Percentiles rank a stretch among this genome's conserved stretches.
Conservation (phyloP, 345 rosid species). For the Excoecaria cochinchinensis region DNA sequence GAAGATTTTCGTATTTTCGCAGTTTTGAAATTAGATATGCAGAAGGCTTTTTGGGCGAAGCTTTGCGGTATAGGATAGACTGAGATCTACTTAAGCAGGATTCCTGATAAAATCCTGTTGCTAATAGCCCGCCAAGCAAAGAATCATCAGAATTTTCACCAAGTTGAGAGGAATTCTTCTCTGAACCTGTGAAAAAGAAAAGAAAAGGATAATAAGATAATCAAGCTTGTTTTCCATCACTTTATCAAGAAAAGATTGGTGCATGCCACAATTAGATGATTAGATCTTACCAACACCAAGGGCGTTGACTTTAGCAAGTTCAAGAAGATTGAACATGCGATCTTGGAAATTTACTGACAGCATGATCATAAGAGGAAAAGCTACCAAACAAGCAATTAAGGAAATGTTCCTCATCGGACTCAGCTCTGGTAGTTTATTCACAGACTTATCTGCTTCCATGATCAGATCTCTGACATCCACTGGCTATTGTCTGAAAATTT, state of each 20-base stretch:
- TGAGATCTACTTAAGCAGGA: slow-evolving; percentile 19
- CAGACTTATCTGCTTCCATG: too few relatives aligned
- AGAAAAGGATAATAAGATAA: not conserved
- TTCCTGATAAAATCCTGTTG: slow-evolving; percentile 13
- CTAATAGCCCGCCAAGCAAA: slow-evolving; percentile 11
- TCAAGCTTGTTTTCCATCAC: not conserved
- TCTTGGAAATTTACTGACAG: not conserved
- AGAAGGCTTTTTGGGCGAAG: slow-evolving; percentile 12
- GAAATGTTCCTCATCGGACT: not conserved
- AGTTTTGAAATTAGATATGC: slow-evolving; percentile 13
- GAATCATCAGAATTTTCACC: not conserved
- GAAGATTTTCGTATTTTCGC: slow-evolving; percentile 23
- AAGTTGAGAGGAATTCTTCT: not conserved
- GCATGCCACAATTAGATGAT: not conserved
- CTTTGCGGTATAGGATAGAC: slow-evolving; percentile 11
- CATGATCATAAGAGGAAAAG: not conserved
- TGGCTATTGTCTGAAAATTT: too few relatives aligned
- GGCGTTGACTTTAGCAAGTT: not conserved
- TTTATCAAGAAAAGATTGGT: not conserved
- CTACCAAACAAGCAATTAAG: not conserved
- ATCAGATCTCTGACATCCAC: too few relatives aligned
- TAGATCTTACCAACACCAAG: not conserved
- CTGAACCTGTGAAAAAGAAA: not conserved
- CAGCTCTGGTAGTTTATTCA: not conserved
- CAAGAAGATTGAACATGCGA: not conserved